Percentiles rank a stretch among this genome's conserved stretches.
Evolutionary conservation across 176 grass and related monocot genomes (phyloP).

Genomic region (Aegilops tauschii): DNA sequence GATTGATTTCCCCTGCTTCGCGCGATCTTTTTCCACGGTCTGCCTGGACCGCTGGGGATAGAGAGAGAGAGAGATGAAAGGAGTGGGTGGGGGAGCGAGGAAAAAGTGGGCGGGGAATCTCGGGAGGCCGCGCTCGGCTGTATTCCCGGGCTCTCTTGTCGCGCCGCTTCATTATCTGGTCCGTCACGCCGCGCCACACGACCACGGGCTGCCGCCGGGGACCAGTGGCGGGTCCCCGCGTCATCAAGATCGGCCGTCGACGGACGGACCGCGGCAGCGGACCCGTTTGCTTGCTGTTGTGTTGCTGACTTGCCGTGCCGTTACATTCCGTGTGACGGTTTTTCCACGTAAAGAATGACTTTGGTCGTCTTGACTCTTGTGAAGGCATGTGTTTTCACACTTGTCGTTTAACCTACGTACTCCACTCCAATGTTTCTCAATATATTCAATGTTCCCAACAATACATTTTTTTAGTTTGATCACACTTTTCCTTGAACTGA

Average conservation of each 20-base stretch:
- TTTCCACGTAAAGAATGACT: no score
- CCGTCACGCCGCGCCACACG: neutral
- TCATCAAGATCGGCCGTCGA: neutral
- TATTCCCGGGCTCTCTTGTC: constrained; percentile 21
- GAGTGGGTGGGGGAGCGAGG: neutral
- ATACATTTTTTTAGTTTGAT: no score
- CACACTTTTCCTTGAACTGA: no score
- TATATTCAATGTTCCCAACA: no score
- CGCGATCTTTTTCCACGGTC: neutral
- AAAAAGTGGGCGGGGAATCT: constrained; percentile 19
- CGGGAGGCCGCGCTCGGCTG: neutral
- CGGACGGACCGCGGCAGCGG: no score
- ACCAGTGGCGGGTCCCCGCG: neutral
- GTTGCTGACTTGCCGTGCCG: no score
- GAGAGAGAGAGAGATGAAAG: neutral
- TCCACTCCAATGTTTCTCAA: no score
- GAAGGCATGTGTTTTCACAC: no score
- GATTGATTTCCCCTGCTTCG: neutral
- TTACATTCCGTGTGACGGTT: no score
- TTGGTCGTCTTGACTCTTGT: no score
- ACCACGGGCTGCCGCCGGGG: neutral
- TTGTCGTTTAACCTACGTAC: no score
- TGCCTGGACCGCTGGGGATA: neutral
- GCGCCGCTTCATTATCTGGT: neutral
- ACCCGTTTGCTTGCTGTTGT: no score